Conservation (phyloP, 2,329 filamentous ascomycete species). For the Verticillium klebahnii region DNA sequence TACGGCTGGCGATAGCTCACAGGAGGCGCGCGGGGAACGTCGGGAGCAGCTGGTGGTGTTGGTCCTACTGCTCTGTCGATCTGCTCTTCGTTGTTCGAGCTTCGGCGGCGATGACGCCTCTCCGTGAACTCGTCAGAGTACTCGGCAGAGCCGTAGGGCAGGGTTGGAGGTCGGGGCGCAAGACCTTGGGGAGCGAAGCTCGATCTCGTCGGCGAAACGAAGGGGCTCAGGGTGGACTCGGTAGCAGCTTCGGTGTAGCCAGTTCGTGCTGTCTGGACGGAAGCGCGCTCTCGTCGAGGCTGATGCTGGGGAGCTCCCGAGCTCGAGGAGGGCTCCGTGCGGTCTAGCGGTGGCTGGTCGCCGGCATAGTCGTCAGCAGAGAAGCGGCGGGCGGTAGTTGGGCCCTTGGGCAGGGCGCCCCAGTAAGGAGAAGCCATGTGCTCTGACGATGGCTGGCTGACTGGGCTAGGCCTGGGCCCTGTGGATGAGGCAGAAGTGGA, state of each 20-base stretch:
- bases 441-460: not conserved
- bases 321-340: constrained; percentile 20
- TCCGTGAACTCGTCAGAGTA: constrained; percentile 38
- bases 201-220: constrained; percentile 48
- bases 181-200: constrained; percentile 47
- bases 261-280: constrained; percentile 48
- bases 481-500: not conserved
- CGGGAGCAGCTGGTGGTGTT: constrained; percentile 50
- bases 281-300: constrained; percentile 43
- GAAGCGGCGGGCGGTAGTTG: constrained; percentile 25
- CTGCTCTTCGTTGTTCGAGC: constrained; percentile 28
- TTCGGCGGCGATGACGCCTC: constrained; percentile 36
- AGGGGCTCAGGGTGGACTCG: constrained; percentile 53
- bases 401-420: constrained; percentile 46
- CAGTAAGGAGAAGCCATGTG: constrained; percentile 51
- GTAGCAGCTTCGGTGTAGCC: constrained; percentile 41
- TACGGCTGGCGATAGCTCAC: constrained; percentile 50
- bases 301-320: constrained; percentile 29
- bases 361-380: constrained; percentile 19
- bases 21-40: constrained; percentile 56
- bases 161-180: constrained; percentile 55
- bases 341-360: constrained; percentile 23
- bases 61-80: constrained; percentile 27
- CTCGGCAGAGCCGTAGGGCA: constrained; percentile 40
- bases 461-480: not conserved